A percentile compares a stretch with the other conserved stretches of the same genome.
Conservation (phyloP, 2,329 filamentous ascomycete genomes). For the Diaporthe caulivora region DNA sequence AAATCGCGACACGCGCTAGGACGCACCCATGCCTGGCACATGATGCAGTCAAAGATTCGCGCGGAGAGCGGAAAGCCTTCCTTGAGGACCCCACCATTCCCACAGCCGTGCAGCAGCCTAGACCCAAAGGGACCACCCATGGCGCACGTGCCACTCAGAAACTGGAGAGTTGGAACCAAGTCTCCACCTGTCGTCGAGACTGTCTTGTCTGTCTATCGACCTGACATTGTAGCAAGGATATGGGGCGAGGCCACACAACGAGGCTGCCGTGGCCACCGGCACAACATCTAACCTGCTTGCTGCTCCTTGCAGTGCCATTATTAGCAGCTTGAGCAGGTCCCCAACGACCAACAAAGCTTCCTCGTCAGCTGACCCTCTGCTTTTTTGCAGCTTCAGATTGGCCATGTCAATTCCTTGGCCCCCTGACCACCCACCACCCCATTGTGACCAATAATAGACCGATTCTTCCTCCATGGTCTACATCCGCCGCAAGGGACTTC, state of each 20-base stretch:
- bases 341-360: neutral
- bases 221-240: neutral
- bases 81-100: slow-evolving; percentile 35
- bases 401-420: slow-evolving; percentile 3
- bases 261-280: neutral
- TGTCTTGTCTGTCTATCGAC: neutral
- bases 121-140: slow-evolving; percentile 32
- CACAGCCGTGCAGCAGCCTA: slow-evolving; percentile 33
- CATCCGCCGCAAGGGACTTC: neutral
- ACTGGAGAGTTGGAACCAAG: neutral
- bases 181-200: neutral
- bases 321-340: neutral
- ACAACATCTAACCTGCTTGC: neutral
- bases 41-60: slow-evolving; percentile 38
- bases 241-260: neutral
- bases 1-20: slow-evolving; percentile 39
- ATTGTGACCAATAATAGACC: neutral
- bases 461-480: neutral
- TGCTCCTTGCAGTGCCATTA: neutral
- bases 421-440: neutral
- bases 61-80: slow-evolving; percentile 37
- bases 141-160: slow-evolving; percentile 36
- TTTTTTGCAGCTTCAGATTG: slow-evolving; percentile 16
- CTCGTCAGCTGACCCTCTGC: slow-evolving; percentile 23
- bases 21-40: slow-evolving; percentile 29